A percentile compares a stretch with the other conserved stretches of the same genome.
Conservation (phyloP, 2,329 filamentous ascomycete genomes). For the Sporothrix dimorphospora region DNA sequence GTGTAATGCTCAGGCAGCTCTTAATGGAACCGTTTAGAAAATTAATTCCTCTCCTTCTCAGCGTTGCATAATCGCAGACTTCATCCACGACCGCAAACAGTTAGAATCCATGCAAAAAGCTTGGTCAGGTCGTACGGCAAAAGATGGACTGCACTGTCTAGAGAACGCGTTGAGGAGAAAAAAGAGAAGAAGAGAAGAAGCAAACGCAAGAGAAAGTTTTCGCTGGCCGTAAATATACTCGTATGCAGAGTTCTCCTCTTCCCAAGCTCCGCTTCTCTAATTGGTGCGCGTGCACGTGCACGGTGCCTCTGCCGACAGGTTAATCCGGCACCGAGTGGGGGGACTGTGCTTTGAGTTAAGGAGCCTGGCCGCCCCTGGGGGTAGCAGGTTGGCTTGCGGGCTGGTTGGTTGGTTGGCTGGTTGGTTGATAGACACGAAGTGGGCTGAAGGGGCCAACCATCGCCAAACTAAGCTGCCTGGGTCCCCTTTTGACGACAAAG, state of each 20-base stretch:
- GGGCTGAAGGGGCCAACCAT: constrained; percentile 24
- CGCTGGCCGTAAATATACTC: constrained; percentile 20
- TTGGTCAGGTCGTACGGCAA: constrained; percentile 56
- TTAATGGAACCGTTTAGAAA: constrained; percentile 56
- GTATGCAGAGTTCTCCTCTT: background rate
- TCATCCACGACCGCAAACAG: constrained; percentile 63
- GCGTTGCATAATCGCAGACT: constrained; percentile 62
- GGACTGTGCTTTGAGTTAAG: background rate
- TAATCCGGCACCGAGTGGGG: constrained; percentile 17
- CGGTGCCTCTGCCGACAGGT: background rate
- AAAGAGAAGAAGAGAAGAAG: constrained; percentile 25
- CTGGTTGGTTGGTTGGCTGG: background rate
- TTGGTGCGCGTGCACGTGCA: constrained; percentile 22
- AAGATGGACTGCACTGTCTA: constrained; percentile 85
- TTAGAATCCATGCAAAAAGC: constrained; percentile 69
- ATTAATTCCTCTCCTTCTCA: constrained; percentile 51
- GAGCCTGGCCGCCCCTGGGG: constrained; percentile 13
- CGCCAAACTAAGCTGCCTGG: constrained; percentile 20
- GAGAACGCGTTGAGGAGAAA: constrained; percentile 65
- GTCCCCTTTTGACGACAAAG: constrained; percentile 22
- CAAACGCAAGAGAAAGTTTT: constrained; percentile 30
- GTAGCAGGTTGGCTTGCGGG: background rate
- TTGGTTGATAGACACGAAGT: background rate
- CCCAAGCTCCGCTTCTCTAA: background rate
- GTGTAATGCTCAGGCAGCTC: constrained; percentile 57